Percentiles rank a stretch among this genome's conserved stretches.
Evolutionary conservation across 768 basidiomycete species (phyloP).

Genomic region (Suillus variegatus): DNA sequence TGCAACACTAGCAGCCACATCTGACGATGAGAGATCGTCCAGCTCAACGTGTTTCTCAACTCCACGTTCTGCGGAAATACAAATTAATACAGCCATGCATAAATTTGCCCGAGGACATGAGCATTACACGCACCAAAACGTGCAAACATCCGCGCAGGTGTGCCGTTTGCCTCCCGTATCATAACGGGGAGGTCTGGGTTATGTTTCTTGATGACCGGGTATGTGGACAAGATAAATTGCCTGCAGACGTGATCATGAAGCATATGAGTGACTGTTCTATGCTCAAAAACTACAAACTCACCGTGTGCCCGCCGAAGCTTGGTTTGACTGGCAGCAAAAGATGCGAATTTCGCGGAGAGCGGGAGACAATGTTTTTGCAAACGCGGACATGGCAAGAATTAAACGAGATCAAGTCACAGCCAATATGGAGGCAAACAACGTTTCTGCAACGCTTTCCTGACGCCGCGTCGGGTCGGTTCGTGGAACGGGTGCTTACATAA

Average conservation of each 20-base stretch:
- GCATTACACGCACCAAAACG: conserved; percentile 68
- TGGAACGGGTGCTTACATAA: conserved; percentile 28
- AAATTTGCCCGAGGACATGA: conserved; percentile 11
- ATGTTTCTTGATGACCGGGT: conserved; percentile 74
- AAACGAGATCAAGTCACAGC: conserved; percentile 12
- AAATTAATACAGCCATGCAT: conserved; percentile 19
- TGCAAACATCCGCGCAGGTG: conserved; percentile 81
- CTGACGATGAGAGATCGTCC: conserved; percentile 69
- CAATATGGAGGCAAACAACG: conserved; percentile 10
- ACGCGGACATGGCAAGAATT: conserved; percentile 51
- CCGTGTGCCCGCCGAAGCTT: conserved; percentile 81
- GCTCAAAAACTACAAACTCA: conserved; percentile 32
- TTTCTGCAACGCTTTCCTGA: conserved; percentile 10
- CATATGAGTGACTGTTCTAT: background rate
- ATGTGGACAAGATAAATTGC: conserved; percentile 76
- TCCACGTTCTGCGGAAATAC: conserved; percentile 59
- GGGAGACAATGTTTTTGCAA: conserved; percentile 75
- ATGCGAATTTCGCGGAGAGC: conserved; percentile 80
- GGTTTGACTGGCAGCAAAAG: conserved; percentile 74
- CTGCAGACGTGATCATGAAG: conserved; percentile 38
- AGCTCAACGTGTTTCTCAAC: conserved; percentile 80
- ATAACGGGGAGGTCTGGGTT: conserved; percentile 87
- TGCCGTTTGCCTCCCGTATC: conserved; percentile 78
- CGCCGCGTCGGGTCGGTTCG: conserved; percentile 4
- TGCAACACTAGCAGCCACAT: conserved; percentile 72